Percentiles rank a stretch among this genome's conserved stretches.
Evolutionary conservation across 2,329 filamentous ascomycete genomes (phyloP).

Genomic region (Ophiostoma angusticollis): DNA sequence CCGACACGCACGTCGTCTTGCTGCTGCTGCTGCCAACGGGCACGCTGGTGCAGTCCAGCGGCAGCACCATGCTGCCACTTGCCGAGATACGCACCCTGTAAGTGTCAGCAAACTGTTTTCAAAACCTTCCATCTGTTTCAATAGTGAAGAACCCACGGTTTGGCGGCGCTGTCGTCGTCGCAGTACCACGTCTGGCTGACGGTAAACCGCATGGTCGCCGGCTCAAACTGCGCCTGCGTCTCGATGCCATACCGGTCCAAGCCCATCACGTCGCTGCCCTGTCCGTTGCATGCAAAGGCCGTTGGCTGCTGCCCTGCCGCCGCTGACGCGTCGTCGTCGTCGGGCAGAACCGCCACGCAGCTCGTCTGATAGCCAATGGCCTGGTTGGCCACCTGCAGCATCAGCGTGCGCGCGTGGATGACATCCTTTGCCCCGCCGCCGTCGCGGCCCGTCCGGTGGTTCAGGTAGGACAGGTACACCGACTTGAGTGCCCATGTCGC

Average conservation of each 20-base stretch:
- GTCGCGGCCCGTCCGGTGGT: slow-evolving; percentile 14
- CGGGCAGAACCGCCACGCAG: slow-evolving; percentile 13
- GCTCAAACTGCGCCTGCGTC: slow-evolving; percentile 14
- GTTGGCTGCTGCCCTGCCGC: too few species aligned
- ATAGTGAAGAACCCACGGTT: slow-evolving; percentile 17
- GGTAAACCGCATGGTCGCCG: slow-evolving; percentile 9
- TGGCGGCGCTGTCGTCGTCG: slow-evolving; percentile 14
- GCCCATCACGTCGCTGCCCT: slow-evolving; percentile 5
- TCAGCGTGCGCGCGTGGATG: slow-evolving; percentile 14
- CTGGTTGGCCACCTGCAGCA: slow-evolving; percentile 14
- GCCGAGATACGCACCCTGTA: slow-evolving; percentile 15
- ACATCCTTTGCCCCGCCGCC: slow-evolving; percentile 1
- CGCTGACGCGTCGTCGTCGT: slow-evolving; percentile 1
- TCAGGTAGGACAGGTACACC: slow-evolving; percentile 13
- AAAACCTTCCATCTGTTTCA: too few species aligned
- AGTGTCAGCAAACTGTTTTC: too few species aligned
- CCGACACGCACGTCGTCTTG: slow-evolving; percentile 10
- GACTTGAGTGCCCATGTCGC: slow-evolving; percentile 15
- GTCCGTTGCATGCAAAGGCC: slow-evolving; percentile 9
- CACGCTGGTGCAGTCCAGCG: slow-evolving; percentile 13
- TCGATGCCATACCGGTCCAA: slow-evolving; percentile 11
- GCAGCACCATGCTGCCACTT: slow-evolving; percentile 10
- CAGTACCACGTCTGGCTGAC: slow-evolving; percentile 19
- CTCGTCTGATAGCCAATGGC: slow-evolving; percentile 16
- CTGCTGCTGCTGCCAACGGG: background rate